Conservation (phyloP, 306 rosid species). For the Alnus rubra region DNA sequence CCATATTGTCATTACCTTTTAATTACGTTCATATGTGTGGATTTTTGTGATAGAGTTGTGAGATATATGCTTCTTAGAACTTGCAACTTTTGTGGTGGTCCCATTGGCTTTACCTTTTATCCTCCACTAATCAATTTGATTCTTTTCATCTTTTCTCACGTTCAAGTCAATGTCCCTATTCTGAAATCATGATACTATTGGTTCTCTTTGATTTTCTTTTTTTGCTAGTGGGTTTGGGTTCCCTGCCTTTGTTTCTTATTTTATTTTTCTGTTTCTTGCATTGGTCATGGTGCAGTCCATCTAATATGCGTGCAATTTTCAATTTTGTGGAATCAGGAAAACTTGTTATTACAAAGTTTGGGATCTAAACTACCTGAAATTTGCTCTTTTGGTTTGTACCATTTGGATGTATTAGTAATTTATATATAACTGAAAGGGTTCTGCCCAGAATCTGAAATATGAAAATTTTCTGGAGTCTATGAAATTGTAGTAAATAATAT, state of each 20-base stretch:
- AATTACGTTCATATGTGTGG: background rate
- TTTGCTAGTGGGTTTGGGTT: conserved; percentile 18
- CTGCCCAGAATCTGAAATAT: background rate
- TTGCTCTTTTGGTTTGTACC: background rate
- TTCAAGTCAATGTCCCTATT: conserved; percentile 1
- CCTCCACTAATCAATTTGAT: conserved; percentile 17
- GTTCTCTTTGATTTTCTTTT: conserved; percentile 5
- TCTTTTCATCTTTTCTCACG: conserved; percentile 8
- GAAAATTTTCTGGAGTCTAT: background rate
- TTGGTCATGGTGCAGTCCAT: conserved; percentile 11
- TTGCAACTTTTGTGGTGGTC: conserved; percentile 28
- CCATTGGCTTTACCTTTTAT: conserved; percentile 20
- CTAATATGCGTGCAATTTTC: background rate
- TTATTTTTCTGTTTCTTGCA: conserved; percentile 9
- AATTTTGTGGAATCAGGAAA: background rate
- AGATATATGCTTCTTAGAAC: background rate
- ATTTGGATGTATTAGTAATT: background rate
- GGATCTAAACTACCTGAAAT: background rate
- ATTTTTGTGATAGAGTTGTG: background rate
- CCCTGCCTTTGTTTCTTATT: conserved; percentile 3
- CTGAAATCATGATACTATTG: conserved; percentile 24
- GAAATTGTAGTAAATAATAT: background rate
- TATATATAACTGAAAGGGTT: conserved; percentile 3
- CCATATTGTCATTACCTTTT: background rate
- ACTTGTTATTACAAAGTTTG: background rate